Percentiles rank a stretch among this genome's conserved stretches.
These are phyloP conservation scores for Epichloe sp. DNA, from an alignment of 2,329 filamentous ascomycete species.

Conservation along the genomic window DNA sequence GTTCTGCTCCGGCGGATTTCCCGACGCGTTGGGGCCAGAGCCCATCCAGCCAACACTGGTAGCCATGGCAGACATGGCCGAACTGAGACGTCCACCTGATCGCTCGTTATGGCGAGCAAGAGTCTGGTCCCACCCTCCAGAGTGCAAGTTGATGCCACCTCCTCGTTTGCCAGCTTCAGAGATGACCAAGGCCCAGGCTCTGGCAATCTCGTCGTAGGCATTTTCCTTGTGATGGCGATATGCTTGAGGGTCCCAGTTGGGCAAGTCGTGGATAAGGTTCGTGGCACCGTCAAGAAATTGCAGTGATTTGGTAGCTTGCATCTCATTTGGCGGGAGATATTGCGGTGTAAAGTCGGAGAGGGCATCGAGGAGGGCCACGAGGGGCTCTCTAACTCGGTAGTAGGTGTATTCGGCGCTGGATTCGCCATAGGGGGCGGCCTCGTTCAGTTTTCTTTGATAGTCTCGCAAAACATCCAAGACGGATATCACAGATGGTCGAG, in stretches of 20 bases:
- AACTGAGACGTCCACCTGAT: slow-evolving; percentile 67
- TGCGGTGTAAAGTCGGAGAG: slow-evolving; percentile 90
- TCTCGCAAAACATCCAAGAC: slow-evolving; percentile 68
- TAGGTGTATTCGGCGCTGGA: slow-evolving; percentile 86
- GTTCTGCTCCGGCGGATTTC: slow-evolving; percentile 28
- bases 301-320: slow-evolving; percentile 69
- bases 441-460: slow-evolving; percentile 67
- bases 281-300: slow-evolving; percentile 84
- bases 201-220: slow-evolving; percentile 90
- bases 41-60: slow-evolving; percentile 69
- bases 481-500: slow-evolving; percentile 71
- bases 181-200: slow-evolving; percentile 85
- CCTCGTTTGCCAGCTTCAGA: slow-evolving; percentile 83
- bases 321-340: slow-evolving; percentile 84
- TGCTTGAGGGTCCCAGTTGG: slow-evolving; percentile 78
- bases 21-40: slow-evolving; percentile 15
- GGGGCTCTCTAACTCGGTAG: slow-evolving; percentile 73
- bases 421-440: slow-evolving; percentile 75
- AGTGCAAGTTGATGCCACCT: slow-evolving; percentile 78
- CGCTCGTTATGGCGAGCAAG: slow-evolving; percentile 78
- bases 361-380: slow-evolving; percentile 73
- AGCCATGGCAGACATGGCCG: slow-evolving; percentile 66
- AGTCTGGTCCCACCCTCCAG: slow-evolving; percentile 84
- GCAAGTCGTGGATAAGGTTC: slow-evolving; percentile 75
- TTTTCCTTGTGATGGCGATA: slow-evolving; percentile 90